These are phyloP conservation scores for Botrytis medusae DNA, from an alignment of 2,329 filamentous ascomycete genomes.

Conservation along the genomic window DNA sequence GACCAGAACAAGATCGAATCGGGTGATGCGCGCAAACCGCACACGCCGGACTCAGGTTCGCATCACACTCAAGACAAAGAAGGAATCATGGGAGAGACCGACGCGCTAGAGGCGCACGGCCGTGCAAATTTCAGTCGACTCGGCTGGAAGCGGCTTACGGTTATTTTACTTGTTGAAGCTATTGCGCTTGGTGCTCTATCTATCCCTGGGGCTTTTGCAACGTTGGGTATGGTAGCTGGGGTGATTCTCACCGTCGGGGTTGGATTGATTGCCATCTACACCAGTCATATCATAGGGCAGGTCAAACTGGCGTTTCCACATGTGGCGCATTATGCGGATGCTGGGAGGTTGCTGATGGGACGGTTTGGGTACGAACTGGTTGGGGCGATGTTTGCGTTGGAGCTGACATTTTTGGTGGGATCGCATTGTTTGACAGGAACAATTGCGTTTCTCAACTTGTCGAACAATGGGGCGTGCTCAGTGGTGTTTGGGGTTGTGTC, in stretches of 20 bases:
- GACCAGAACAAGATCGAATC: not conserved
- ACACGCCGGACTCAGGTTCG: not conserved
- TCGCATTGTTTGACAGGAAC: conserved; percentile 61
- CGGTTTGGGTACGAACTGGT: conserved; percentile 48
- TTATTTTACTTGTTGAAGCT: not conserved
- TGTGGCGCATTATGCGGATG: conserved; percentile 48
- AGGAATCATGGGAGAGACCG: not conserved
- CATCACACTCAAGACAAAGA: not conserved
- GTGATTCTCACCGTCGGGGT: conserved; percentile 32
- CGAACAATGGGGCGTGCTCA: conserved; percentile 43
- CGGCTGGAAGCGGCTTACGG: not conserved
- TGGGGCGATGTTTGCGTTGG: conserved; percentile 51
- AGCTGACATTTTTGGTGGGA: conserved; percentile 61
- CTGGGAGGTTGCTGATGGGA: conserved; percentile 54
- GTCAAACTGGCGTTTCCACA: conserved; percentile 35
- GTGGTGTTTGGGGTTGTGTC: conserved; percentile 1
- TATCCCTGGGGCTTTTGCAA: conserved; percentile 33
- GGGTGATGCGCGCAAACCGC: not conserved
- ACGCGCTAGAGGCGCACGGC: not conserved
- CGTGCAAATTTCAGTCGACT: not conserved
- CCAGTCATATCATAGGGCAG: conserved; percentile 44
- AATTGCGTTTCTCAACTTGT: conserved; percentile 60
- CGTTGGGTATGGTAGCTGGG: conserved; percentile 35
- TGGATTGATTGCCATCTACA: conserved; percentile 44
- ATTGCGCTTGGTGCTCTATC: conserved; percentile 26